phyloP scores from a whole-genome alignment of 371 early-diverging fungal species.

The Mortierella sp. region DNA sequence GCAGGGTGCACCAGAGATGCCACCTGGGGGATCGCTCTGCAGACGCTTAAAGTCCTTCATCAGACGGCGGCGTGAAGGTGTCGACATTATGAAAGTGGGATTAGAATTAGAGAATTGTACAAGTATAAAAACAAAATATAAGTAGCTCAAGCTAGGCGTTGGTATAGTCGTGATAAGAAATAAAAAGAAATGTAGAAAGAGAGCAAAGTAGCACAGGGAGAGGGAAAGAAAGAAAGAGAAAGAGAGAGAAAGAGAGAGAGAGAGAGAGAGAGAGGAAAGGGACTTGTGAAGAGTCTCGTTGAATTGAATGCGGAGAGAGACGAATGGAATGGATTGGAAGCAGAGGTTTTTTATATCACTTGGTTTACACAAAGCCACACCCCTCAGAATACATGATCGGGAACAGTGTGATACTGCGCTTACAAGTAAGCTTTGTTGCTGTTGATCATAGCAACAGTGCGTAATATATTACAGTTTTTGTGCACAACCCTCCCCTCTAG shows the following conservation, averaged over 20 bases:
- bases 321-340: constrained; percentile 5
- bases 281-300: neutral
- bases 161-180: neutral
- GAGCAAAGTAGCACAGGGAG: neutral
- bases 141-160: neutral
- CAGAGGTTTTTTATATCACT: constrained; percentile 1
- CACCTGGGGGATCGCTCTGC: constrained; percentile 94
- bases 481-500: constrained; percentile 29
- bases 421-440: no score
- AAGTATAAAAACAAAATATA: neutral
- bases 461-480: no score
- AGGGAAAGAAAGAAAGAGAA: neutral
- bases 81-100: constrained; percentile 75
- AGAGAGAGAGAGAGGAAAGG: neutral
- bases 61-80: constrained; percentile 87
- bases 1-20: constrained; percentile 92
- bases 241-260: neutral
- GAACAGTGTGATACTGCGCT: neutral
- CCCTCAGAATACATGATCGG: neutral
- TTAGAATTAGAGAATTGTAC: neutral
- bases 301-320: neutral
- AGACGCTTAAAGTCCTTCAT: constrained; percentile 98
- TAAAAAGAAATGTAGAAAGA: neutral
- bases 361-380: constrained; percentile 2
- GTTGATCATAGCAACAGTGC: no score